Evolutionary conservation across 495 filamentous ascomycete species (phyloP).

Genomic region (Friedmanniomyces simplex): DNA sequence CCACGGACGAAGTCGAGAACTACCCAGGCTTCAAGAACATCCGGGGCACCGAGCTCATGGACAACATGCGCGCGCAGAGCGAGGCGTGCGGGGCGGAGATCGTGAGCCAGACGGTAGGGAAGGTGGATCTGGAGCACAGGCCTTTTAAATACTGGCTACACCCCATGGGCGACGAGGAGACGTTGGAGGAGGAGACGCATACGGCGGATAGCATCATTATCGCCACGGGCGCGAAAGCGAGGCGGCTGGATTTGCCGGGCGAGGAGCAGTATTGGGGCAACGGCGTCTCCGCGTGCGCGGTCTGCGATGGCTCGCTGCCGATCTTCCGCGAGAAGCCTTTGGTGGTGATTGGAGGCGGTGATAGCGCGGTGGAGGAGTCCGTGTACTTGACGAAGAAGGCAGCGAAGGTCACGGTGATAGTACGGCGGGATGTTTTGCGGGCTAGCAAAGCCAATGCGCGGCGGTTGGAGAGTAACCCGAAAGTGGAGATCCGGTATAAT

Average conservation of each 20-base stretch:
- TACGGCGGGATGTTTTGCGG: constrained; percentile 73
- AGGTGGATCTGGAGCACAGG: constrained; percentile 70
- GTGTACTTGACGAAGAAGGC: constrained; percentile 98
- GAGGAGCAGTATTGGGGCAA: constrained; percentile 95
- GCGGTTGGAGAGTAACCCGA: constrained; percentile 68
- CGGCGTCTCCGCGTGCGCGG: constrained; percentile 90
- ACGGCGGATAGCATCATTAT: constrained; percentile 90
- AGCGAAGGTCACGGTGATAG: constrained; percentile 83
- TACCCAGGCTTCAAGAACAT: constrained; percentile 90
- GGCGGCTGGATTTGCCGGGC: constrained; percentile 69
- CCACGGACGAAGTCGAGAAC: constrained; percentile 97
- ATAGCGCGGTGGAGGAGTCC: constrained; percentile 94
- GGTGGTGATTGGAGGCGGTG: constrained; percentile 91
- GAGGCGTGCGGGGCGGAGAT: constrained; percentile 85
- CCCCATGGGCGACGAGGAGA: constrained; percentile 53
- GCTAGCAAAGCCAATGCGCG: constrained; percentile 89
- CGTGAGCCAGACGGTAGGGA: constrained; percentile 80
- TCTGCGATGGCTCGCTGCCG: constrained; percentile 94
- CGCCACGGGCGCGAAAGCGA: constrained; percentile 87
- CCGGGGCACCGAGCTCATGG: constrained; percentile 80
- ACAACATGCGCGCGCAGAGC: constrained; percentile 85
- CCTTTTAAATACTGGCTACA: constrained; percentile 90
- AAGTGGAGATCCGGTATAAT: constrained; percentile 82
- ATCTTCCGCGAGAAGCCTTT: constrained; percentile 95
- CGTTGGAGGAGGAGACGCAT: constrained; percentile 46